Base-by-base conservation (phyloP, 1,284 basidiomycete genomes). In the Exobasidium rhododendri region DNA sequence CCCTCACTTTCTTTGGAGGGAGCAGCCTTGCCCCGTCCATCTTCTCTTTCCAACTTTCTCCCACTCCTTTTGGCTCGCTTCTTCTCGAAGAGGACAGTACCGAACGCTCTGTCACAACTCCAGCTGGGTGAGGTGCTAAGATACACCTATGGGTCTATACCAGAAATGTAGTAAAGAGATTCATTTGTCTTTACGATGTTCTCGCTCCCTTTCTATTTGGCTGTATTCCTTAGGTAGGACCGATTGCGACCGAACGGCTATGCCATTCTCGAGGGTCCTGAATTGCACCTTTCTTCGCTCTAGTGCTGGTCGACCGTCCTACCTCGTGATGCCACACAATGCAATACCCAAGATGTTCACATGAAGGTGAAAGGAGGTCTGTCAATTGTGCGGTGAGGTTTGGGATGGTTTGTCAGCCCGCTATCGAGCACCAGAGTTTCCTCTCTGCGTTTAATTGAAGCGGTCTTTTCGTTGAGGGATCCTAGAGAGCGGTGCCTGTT, bases 71-170 rank as follows among this genome's bases (percentile, higher is more conserved):
- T n/a, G n/a, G n/a, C n/a, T n/a, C n/a, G n/a, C n/a, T n/a, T n/a
- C n/a, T 40, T 40, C 17, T 17, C 35, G 35, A 40, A 40, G 35
- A 40, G 7, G 35, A 40, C 10, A 40, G 35, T 40, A 7, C 7
- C 13, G 4, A 4, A 26, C 4, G 2, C 28, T 20, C 24, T 50
- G 13, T 20, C 13, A 50, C 47, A 50, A 26, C 20, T 50, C 47
- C 26, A 50, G 47, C 47, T 50, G 47, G 47, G 20, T 26, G 47
- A 28, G 28, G 26, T 50, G 47, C n/a, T 50, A 50, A 50, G 17
- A 24, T 50, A 24, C 47, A 50, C 26, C 28, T 28, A 26, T 24
- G 28, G 20, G 24, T 50, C 28, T 26, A 24, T 28, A 50, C 47
- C 47, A 50, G 47, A 50, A 50, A 50, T 50, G 47, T 14, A 50